Evolutionary conservation across 306 rosid species (phyloP).

Genomic region (Lablab purpureus): DNA sequence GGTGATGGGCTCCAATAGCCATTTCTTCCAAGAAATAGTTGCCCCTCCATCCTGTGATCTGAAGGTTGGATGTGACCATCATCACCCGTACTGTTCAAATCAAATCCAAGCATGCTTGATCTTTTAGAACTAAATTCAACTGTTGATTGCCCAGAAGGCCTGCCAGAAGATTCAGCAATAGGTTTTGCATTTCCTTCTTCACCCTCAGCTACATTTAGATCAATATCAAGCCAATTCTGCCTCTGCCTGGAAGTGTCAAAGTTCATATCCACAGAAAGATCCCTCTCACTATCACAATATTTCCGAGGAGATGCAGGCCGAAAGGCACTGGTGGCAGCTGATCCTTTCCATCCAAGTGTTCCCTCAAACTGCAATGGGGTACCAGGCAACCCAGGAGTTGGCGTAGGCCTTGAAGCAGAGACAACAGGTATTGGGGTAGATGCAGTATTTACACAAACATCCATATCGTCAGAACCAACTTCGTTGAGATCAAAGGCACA

Average conservation of each 20-base stretch:
- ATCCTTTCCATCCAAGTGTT: constrained; percentile 91
- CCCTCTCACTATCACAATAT: constrained; percentile 64
- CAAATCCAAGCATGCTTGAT: constrained; percentile 74
- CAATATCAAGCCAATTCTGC: constrained; percentile 74
- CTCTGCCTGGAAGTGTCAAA: constrained; percentile 81
- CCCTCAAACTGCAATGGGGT: constrained; percentile 89
- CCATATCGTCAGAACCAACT: constrained; percentile 74
- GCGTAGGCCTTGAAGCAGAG: constrained; percentile 77
- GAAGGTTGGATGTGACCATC: constrained; percentile 68
- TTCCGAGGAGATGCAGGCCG: constrained; percentile 94
- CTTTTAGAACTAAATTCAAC: constrained; percentile 71
- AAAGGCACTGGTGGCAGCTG: constrained; percentile 95
- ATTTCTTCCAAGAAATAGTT: constrained; percentile 56
- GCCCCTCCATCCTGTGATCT: constrained; percentile 66
- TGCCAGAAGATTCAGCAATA: constrained; percentile 61
- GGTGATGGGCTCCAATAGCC: constrained; percentile 80
- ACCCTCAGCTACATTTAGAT: constrained; percentile 79
- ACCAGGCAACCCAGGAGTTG: constrained; percentile 62
- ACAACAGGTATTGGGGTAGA: constrained; percentile 73
- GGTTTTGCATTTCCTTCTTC: constrained; percentile 72
- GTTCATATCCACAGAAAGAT: constrained; percentile 65
- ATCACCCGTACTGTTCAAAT: constrained; percentile 77
- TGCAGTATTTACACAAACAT: constrained; percentile 52
- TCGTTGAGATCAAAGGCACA: constrained; percentile 84
- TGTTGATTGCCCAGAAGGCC: constrained; percentile 76